Conservation (phyloP, 2,329 filamentous ascomycete species). For the Dendryphion nanum region DNA sequence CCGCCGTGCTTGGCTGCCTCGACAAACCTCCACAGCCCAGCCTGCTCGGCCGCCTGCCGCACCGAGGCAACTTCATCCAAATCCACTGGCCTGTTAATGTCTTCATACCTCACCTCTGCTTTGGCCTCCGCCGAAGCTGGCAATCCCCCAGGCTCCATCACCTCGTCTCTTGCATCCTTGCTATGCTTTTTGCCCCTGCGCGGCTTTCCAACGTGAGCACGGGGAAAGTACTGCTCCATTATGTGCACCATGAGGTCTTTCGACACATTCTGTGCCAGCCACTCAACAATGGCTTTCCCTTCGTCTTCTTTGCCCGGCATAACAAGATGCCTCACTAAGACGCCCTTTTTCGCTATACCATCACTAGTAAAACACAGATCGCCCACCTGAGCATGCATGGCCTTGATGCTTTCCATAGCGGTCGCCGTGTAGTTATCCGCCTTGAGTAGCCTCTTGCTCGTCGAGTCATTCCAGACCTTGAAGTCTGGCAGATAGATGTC, state of each 20-base stretch:
- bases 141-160: constrained; percentile 29
- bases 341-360: constrained; percentile 74
- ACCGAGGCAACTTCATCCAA: constrained; percentile 66
- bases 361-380: constrained; percentile 80
- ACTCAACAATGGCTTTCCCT: constrained; percentile 70
- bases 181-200: constrained; percentile 38
- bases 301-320: constrained; percentile 81
- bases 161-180: constrained; percentile 16
- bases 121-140: constrained; percentile 22
- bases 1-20: constrained; percentile 60
- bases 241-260: constrained; percentile 78
- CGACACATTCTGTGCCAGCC: constrained; percentile 71
- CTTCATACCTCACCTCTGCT: constrained; percentile 63
- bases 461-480: constrained; percentile 71
- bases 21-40: constrained; percentile 76
- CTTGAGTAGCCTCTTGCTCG: constrained; percentile 72
- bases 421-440: constrained; percentile 71
- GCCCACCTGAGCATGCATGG: constrained; percentile 79
- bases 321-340: constrained; percentile 76
- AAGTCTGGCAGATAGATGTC: constrained; percentile 90
- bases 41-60: constrained; percentile 64
- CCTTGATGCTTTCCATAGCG: constrained; percentile 73
- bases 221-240: constrained; percentile 85
- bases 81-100: constrained; percentile 73
- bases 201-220: constrained; percentile 76